phyloP scores from a whole-genome alignment of 331 rosid genomes.

The Pyracantha coccinea region DNA sequence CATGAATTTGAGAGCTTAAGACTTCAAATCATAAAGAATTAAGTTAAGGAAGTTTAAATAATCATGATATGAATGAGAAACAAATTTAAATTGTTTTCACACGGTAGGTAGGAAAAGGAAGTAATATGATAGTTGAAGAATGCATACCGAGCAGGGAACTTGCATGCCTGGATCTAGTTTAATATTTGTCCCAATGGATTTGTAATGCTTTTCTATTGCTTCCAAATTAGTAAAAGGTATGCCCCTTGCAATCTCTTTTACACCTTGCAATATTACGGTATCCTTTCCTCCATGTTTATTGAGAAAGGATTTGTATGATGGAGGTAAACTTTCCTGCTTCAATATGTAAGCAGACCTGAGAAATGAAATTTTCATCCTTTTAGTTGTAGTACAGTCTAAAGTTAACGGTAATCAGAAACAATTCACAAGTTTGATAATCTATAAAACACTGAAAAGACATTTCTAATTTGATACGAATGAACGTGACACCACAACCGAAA shows the following conservation, averaged over 20 bases:
- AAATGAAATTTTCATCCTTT: constrained; percentile 7
- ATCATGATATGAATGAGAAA: background rate
- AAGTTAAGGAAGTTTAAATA: background rate
- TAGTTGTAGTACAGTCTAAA: background rate
- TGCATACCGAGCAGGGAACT: constrained; percentile 85
- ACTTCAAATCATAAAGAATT: background rate
- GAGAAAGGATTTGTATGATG: constrained; percentile 90
- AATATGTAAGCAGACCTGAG: constrained; percentile 94
- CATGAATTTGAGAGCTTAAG: constrained; percentile 5
- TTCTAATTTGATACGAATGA: background rate
- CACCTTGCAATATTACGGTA: constrained; percentile 50
- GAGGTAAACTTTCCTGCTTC: constrained; percentile 92
- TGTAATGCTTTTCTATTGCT: constrained; percentile 58
- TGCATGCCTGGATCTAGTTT: constrained; percentile 67
- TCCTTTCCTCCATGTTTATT: constrained; percentile 95
- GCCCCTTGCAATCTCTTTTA: constrained; percentile 71
- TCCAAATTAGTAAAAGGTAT: constrained; percentile 54
- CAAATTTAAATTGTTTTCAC: background rate
- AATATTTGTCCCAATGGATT: constrained; percentile 41
- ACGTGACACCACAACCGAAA: background rate
- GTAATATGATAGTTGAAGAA: constrained; percentile 4
- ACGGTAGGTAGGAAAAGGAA: background rate
- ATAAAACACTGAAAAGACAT: background rate
- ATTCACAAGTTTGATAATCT: background rate
- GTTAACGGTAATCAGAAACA: background rate